Percentiles rank a stretch among this genome's conserved stretches.
Evolutionary conservation across 441 rosid species (phyloP).

Genomic region (Eutrema salsugineum): DNA sequence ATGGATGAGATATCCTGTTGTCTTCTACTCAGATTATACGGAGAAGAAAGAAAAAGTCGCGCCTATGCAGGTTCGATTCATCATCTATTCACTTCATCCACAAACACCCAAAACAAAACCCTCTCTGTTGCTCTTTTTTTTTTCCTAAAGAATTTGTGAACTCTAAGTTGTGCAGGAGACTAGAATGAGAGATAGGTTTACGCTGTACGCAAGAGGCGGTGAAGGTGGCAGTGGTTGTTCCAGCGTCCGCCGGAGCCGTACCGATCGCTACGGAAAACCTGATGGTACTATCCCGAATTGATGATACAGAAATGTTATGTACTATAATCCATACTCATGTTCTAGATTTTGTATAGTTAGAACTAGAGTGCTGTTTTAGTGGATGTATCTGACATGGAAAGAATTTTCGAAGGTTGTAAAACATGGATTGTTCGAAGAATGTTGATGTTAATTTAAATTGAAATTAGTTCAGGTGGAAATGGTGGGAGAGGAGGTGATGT

Average conservation of each 20-base stretch:
- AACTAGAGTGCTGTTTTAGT: neutral
- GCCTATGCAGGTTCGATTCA: conserved; percentile 61
- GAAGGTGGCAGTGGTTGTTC: conserved; percentile 84
- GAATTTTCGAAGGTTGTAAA: neutral
- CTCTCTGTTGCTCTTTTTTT: neutral
- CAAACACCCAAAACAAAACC: neutral
- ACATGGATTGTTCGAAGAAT: neutral
- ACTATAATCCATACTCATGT: too few species aligned
- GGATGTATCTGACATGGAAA: neutral
- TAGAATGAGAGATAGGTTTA: conserved; percentile 75
- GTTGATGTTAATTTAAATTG: conserved; percentile 13
- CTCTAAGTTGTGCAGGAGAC: conserved; percentile 56
- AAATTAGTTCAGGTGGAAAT: conserved; percentile 62
- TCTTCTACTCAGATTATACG: conserved; percentile 47
- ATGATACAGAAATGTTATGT: neutral
- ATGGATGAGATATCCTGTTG: conserved; percentile 38
- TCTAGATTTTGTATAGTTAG: too few species aligned
- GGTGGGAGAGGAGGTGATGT: conserved; percentile 96
- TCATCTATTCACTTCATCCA: neutral
- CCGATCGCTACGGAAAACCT: conserved; percentile 61
- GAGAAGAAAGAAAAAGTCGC: conserved; percentile 53
- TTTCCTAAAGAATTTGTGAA: neutral
- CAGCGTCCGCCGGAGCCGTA: conserved; percentile 66
- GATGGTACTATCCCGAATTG: conserved; percentile 52
- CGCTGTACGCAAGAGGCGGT: conserved; percentile 68